A percentile compares a stretch with the other conserved stretches of the same genome.
Conservation (phyloP, 768 basidiomycete genomes). For the Xerocomus potaroensis region DNA sequence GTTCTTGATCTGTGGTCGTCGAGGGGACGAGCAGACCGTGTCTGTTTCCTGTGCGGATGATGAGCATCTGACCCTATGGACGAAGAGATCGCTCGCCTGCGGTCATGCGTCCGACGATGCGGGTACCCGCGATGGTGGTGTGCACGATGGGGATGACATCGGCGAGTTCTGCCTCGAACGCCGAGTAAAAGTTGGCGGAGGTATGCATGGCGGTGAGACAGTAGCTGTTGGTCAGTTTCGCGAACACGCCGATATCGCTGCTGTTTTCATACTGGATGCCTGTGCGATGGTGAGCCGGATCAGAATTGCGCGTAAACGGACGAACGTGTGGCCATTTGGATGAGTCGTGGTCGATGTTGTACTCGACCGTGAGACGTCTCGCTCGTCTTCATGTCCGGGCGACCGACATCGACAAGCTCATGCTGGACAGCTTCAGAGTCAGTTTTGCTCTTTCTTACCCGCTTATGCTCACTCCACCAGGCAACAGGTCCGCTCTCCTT, state of each 20-base stretch:
- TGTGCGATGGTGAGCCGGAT: conserved; percentile 30
- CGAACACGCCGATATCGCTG: conserved; percentile 94
- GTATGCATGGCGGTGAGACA: conserved; percentile 92
- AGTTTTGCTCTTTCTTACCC: neutral
- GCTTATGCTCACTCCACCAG: conserved; percentile 36
- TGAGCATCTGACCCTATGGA: accelerated
- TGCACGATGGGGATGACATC: conserved; percentile 96
- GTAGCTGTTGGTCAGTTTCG: conserved; percentile 97
- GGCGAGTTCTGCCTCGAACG: conserved; percentile 90
- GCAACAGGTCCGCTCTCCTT: conserved; percentile 86
- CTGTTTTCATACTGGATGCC: conserved; percentile 93
- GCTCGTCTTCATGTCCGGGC: conserved; percentile 6
- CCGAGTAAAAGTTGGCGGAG: conserved; percentile 96
- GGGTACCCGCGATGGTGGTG: conserved; percentile 90
- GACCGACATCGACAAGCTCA: conserved; percentile 57
- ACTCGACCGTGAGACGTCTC: neutral
- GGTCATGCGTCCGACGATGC: conserved; percentile 89
- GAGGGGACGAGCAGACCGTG: conserved; percentile 96
- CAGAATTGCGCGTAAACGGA: too few relatives aligned
- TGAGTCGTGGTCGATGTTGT: neutral
- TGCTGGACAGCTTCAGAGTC: conserved; percentile 73
- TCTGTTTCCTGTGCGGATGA: conserved; percentile 60
- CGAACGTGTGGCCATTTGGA: conserved; percentile 64
- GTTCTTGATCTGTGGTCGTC: conserved; percentile 95
- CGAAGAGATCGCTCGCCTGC: conserved; percentile 53